A percentile compares a stretch with the other conserved stretches of the same genome.
Evolutionary conservation across 208 protist species (phyloP).

Genomic region (Novymonas esmeraldas): DNA sequence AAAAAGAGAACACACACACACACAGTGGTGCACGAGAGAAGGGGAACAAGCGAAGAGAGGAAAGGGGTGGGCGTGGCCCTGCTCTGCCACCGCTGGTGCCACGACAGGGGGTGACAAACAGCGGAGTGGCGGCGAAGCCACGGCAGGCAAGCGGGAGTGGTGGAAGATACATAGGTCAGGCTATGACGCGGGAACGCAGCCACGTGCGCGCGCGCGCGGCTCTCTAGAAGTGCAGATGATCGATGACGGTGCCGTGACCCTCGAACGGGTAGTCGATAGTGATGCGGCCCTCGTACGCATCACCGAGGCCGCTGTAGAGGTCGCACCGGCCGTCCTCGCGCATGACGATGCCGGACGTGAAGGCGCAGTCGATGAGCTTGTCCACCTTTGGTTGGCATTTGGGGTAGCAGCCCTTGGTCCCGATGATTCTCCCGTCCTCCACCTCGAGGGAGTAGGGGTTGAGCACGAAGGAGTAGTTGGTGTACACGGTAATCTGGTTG

Average conservation of each 20-base stretch:
- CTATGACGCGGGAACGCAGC: background rate
- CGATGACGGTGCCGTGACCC: slow-evolving; percentile 52
- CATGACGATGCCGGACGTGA: slow-evolving; percentile 67
- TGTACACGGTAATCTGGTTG: slow-evolving; percentile 52
- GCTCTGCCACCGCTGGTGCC: no score
- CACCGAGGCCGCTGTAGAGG: slow-evolving; percentile 67
- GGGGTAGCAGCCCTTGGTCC: slow-evolving; percentile 59
- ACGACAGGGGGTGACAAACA: no score
- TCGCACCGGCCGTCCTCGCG: slow-evolving; percentile 67
- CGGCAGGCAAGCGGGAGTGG: background rate
- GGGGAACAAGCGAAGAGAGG: no score
- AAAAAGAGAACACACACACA: no score
- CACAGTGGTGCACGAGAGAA: no score
- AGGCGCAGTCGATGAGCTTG: slow-evolving; percentile 65
- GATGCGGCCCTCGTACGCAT: slow-evolving; percentile 63
- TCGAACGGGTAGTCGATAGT: slow-evolving; percentile 78
- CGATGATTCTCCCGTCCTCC: slow-evolving; percentile 49
- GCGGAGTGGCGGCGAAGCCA: background rate
- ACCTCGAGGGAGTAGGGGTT: slow-evolving; percentile 50
- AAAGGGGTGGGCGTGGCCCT: no score
- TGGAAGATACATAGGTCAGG: background rate
- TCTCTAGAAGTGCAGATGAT: slow-evolving; percentile 38
- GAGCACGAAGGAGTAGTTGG: slow-evolving; percentile 68
- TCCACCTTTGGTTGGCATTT: slow-evolving; percentile 44
- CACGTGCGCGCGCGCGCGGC: background rate